A percentile compares a stretch with the other conserved stretches of the same genome.
These are phyloP conservation scores for Suhomyces coccinellae DNA, from an alignment of 1,139 yeast genomes.

Conservation along the genomic window DNA sequence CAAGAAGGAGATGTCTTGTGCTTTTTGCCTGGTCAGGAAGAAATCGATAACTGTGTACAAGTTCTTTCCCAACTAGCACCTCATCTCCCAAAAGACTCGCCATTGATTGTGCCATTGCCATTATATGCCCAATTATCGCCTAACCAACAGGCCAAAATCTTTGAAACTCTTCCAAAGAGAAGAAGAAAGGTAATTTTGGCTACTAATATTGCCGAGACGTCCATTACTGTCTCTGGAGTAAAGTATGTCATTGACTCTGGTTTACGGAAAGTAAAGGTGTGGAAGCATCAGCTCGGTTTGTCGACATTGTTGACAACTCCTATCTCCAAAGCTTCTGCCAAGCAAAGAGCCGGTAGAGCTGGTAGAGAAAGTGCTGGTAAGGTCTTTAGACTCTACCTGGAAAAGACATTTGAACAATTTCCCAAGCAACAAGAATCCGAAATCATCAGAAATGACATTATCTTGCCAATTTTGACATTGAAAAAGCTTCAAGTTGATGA, in stretches of 20 bases:
- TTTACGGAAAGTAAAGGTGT: constrained; percentile 84
- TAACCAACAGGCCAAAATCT: constrained; percentile 74
- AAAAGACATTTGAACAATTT: constrained; percentile 58
- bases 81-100: constrained; percentile 71
- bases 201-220: constrained; percentile 96
- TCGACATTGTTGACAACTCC: constrained; percentile 91
- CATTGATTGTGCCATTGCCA: constrained; percentile 74
- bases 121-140: constrained; percentile 93
- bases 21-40: constrained; percentile 95
- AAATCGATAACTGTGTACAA: constrained; percentile 81
- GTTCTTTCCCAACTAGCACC: constrained; percentile 62
- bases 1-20: constrained; percentile 86
- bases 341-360: constrained; percentile 97
- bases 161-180: constrained; percentile 56
- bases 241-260: constrained; percentile 93
- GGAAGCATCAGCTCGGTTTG: constrained; percentile 90
- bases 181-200: constrained; percentile 85
- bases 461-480: constrained; percentile 79
- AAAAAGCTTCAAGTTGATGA: constrained; percentile 84
- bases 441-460: constrained; percentile 80
- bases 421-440: constrained; percentile 89
- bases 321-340: constrained; percentile 90
- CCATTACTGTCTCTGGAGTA: constrained; percentile 95
- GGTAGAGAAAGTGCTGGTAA: constrained; percentile 95
- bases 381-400: constrained; percentile 81